These are phyloP conservation scores for Cucurbita pepo DNA, from an alignment of 306 rosid genomes.

Conservation along the genomic window DNA sequence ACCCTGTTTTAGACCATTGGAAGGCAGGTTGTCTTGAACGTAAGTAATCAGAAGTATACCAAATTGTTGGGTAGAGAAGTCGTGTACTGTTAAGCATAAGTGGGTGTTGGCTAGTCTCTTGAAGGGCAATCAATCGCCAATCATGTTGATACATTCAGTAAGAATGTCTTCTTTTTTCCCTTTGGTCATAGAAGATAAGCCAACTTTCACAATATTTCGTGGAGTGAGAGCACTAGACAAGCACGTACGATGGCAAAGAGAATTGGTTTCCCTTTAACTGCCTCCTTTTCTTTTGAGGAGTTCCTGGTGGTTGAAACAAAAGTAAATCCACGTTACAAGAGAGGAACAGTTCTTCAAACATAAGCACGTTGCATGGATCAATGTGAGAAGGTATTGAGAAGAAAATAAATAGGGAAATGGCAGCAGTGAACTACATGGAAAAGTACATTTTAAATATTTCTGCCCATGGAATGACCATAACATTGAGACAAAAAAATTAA, in stretches of 20 bases:
- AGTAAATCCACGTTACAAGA: neutral
- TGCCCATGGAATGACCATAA: too few relatives aligned
- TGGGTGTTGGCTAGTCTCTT: neutral
- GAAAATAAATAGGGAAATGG: neutral
- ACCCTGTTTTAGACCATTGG: neutral
- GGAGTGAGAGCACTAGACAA: neutral
- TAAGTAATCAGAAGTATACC: neutral
- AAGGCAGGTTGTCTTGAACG: neutral
- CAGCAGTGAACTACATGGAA: neutral
- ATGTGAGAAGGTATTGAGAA: neutral
- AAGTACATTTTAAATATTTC: too few relatives aligned
- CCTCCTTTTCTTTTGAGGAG: constrained; percentile 19
- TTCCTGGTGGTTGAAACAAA: constrained; percentile 32
- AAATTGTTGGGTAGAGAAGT: neutral
- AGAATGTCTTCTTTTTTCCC: neutral
- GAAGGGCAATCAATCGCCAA: neutral
- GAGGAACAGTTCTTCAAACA: neutral
- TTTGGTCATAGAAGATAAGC: neutral
- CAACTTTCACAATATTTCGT: neutral
- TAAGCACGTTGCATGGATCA: neutral
- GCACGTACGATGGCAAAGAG: neutral
- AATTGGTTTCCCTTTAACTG: constrained; percentile 19
- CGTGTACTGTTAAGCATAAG: too few relatives aligned
- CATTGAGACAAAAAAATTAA: too few relatives aligned
- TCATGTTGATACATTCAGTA: constrained; percentile 20